A percentile compares a stretch with the other conserved stretches of the same genome.
These are phyloP conservation scores for Claviceps sp. DNA, from an alignment of 2,329 filamentous ascomycete genomes.

Conservation along the genomic window DNA sequence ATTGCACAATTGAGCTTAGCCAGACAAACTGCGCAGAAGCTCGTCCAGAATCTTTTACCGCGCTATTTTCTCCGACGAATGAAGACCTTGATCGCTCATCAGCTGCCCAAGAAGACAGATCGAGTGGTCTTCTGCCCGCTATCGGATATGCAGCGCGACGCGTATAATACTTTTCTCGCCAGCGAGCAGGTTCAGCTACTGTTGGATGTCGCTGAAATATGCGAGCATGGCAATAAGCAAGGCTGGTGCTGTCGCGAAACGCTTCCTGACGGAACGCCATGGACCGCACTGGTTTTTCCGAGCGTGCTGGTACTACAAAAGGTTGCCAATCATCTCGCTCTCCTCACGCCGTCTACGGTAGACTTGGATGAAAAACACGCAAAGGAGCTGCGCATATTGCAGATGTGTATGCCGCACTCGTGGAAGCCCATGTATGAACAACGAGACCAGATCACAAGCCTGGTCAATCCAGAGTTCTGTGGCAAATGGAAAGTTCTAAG, in stretches of 20 bases:
- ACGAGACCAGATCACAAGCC: constrained; percentile 65
- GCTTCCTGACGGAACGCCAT: constrained; percentile 49
- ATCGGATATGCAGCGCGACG: constrained; percentile 64
- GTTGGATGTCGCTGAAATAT: constrained; percentile 51
- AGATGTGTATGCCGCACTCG: constrained; percentile 57
- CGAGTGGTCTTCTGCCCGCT: constrained; percentile 90
- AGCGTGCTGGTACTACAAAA: constrained; percentile 73
- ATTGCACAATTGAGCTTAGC: constrained; percentile 68
- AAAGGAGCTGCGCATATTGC: constrained; percentile 62
- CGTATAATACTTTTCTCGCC: constrained; percentile 67
- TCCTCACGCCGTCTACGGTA: constrained; percentile 56
- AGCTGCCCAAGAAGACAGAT: constrained; percentile 89
- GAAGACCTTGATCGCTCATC: constrained; percentile 83
- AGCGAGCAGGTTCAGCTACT: constrained; percentile 59
- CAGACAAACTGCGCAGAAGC: constrained; percentile 66
- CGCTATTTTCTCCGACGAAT: constrained; percentile 84
- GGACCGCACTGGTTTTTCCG: constrained; percentile 74
- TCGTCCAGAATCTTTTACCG: constrained; percentile 78
- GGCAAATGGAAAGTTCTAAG: constrained; percentile 93
- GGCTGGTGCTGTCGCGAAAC: constrained; percentile 68
- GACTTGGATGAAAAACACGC: constrained; percentile 60
- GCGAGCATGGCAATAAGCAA: constrained; percentile 48
- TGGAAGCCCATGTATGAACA: constrained; percentile 65
- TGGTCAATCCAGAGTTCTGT: constrained; percentile 81
- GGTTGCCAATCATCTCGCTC: constrained; percentile 81